Evolutionary conservation across 176 grass and related monocot species (phyloP), one percentile per base, ranked within the genome.

Genomic region (Oryza longistaminata): DNA sequence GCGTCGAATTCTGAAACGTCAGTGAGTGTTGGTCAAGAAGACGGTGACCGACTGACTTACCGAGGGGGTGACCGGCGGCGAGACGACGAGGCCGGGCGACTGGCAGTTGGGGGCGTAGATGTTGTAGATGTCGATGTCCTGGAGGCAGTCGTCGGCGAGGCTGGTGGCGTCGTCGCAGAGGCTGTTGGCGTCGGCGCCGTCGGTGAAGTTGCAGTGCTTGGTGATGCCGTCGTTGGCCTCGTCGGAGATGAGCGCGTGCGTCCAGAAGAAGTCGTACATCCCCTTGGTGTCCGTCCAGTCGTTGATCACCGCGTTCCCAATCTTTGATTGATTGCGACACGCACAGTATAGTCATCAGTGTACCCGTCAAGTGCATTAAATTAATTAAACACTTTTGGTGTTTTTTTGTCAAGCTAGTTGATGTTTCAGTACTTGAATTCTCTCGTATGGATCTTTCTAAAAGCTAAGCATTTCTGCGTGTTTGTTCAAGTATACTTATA

Each of bases 291-390:
- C 95, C 3, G 95, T 90, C 85, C n/a, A 75, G 2, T 87, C 77
- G 70, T 98, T 93, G 86, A 98, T 95, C 82, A 88, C 91, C 53
- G 91, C 95, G 86, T 98, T 98, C 61, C 95, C 95, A 1, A 98
- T 95, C 95, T 97, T 49, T 64, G 29, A 12, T 25, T 58, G 15
- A 3, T 26, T 69, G 21, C 24, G 49, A 40, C 42, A 8, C 27
- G 17, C 4, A 16, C 53, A 58, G 6, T 21, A 58, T 21, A 58
- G 53, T 58, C 53, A 21, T 21, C 21, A 5, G 6, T 58, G 53
- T 58, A 58, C 6, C 48, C 17, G 0, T 58, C 53, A 58, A n/a
- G 7, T n/a, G 53, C 53, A 58, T 62, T 24, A 10, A 10, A 9
- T 2, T 62, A 62, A 62, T 62, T 62, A 62, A 52, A 22, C 8